These are phyloP conservation scores for Rosa hybrid DNA, from an alignment of 331 rosid genomes.

Conservation along the genomic window DNA sequence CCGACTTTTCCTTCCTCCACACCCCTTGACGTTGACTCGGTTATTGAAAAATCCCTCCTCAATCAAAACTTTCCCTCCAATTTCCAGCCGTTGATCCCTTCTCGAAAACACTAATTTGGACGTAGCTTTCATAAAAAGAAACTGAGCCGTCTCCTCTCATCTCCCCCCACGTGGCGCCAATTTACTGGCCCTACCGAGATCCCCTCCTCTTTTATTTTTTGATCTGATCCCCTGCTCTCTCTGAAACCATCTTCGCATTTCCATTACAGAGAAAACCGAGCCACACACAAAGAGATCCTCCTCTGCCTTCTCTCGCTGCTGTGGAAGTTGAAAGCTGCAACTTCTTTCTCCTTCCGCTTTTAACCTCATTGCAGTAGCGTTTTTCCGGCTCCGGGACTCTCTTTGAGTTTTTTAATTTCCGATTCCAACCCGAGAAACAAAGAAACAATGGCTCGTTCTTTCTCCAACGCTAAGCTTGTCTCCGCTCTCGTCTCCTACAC, in stretches of 20 bases:
- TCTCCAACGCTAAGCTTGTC: constrained; percentile 51
- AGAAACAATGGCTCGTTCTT: constrained; percentile 68
- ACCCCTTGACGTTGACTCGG: constrained; percentile 8
- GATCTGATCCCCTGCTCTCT: not conserved
- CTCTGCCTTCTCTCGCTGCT: constrained; percentile 14
- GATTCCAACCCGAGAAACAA: not conserved
- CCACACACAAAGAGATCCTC: not conserved
- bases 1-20: constrained; percentile 14
- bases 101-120: no score
- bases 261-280: constrained; percentile 9
- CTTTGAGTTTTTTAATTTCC: not conserved
- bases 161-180: constrained; percentile 20
- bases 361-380: constrained; percentile 23
- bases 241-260: constrained; percentile 11
- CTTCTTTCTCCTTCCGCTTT: not conserved
- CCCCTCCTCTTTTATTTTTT: not conserved
- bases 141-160: not conserved
- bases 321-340: constrained; percentile 16
- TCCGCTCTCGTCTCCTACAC: constrained; percentile 45
- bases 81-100: not conserved
- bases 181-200: not conserved
- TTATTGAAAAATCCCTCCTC: not conserved
- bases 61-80: not conserved
- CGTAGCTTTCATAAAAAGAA: not conserved
- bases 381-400: not conserved